A percentile compares a stretch with the other conserved stretches of the same genome.
phyloP scores from a whole-genome alignment of 805 yeast species.

The Clavispora fructus region DNA sequence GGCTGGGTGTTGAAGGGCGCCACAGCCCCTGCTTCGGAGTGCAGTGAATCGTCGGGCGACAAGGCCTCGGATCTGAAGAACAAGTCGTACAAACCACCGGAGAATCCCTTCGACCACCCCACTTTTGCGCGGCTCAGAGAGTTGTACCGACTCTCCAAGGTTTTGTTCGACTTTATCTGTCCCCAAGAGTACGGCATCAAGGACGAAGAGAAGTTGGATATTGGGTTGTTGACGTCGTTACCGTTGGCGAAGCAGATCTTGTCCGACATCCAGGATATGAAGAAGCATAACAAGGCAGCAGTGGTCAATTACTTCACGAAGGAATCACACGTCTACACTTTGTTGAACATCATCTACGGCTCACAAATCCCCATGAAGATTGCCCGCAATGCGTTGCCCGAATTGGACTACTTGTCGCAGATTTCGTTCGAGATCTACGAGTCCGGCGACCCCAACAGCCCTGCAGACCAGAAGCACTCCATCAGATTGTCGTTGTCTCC shows the following conservation, averaged over 20 bases:
- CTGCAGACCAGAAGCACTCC: constrained; percentile 77
- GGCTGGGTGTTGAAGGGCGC: constrained; percentile 65
- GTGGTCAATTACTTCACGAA: constrained; percentile 90
- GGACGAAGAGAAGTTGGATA: constrained; percentile 90
- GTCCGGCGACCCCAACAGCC: constrained; percentile 53
- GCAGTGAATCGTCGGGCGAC: constrained; percentile 3
- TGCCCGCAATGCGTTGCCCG: constrained; percentile 93
- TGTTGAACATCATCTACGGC: constrained; percentile 85
- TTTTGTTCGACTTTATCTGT: constrained; percentile 91
- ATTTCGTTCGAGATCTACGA: constrained; percentile 92
- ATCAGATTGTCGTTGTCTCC: constrained; percentile 90
- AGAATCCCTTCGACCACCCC: constrained; percentile 65
- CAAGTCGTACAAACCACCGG: constrained; percentile 9
- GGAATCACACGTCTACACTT: constrained; percentile 93
- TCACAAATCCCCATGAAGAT: constrained; percentile 93
- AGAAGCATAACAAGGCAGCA: constrained; percentile 73
- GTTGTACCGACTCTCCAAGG: constrained; percentile 83
- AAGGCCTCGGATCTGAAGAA: constrained; percentile 9
- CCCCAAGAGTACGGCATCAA: constrained; percentile 99
- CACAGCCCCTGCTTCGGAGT: constrained; percentile 15
- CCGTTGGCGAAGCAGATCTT: constrained; percentile 89
- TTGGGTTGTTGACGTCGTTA: constrained; percentile 88
- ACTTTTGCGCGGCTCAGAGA: constrained; percentile 80
- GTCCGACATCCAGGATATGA: constrained; percentile 74
- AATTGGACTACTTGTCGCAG: constrained; percentile 90